phyloP scores from a whole-genome alignment of 169 alveolate species.

The Perkinsus chesapeaki region DNA sequence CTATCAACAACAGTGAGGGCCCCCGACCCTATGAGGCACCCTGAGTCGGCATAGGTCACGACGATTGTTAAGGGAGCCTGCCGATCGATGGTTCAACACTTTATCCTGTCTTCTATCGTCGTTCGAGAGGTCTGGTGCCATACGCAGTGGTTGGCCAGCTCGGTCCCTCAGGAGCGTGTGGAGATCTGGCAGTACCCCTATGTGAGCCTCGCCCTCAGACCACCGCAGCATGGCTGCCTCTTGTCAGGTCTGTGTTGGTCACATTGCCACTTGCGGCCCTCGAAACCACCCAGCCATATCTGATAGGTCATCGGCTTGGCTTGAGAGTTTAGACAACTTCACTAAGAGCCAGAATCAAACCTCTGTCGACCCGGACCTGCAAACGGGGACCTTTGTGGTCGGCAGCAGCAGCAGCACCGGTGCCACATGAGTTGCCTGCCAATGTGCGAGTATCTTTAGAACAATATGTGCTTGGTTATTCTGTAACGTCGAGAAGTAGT shows the following conservation, averaged over 20 bases:
- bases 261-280: neutral
- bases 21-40: neutral
- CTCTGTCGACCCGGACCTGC: neutral
- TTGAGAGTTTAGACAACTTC: neutral
- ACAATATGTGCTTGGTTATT: too few species aligned
- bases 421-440: neutral
- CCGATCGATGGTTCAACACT: neutral
- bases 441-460: too few species aligned
- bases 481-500: too few species aligned
- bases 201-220: neutral
- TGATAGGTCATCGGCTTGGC: neutral
- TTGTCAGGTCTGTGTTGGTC: neutral
- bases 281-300: neutral
- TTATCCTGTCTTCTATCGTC: neutral
- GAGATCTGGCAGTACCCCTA: neutral
- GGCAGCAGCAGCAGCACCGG: neutral
- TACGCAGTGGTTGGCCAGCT: neutral
- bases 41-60: neutral
- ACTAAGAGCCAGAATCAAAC: neutral
- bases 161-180: neutral
- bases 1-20: neutral
- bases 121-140: neutral
- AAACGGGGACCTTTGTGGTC: neutral
- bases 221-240: neutral
- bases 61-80: neutral